These are phyloP conservation scores for Tylopilus sp. DNA, from an alignment of 768 basidiomycete genomes.

Conservation along the genomic window DNA sequence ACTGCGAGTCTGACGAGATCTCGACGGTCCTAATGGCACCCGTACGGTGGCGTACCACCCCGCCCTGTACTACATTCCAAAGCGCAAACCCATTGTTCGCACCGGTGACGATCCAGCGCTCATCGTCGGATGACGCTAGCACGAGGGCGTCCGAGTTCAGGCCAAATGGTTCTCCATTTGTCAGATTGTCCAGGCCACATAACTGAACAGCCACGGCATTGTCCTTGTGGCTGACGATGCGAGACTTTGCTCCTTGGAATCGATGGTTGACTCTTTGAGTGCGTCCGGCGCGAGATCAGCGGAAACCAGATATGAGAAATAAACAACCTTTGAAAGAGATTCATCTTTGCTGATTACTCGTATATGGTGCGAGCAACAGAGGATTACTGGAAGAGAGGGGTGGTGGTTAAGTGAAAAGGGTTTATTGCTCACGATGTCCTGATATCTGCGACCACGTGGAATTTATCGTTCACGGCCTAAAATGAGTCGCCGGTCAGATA, in stretches of 20 bases:
- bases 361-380: too few relatives aligned
- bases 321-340: too few relatives aligned
- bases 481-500: too few relatives aligned
- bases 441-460: too few relatives aligned
- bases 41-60: background rate
- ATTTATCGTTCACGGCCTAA: too few relatives aligned
- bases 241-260: background rate
- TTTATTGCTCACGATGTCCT: too few relatives aligned
- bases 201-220: slow-evolving; percentile 4
- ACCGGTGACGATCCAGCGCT: slow-evolving; percentile 6
- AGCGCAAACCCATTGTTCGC: slow-evolving; percentile 8
- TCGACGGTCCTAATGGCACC: slow-evolving; percentile 14
- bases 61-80: slow-evolving; percentile 1
- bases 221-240: slow-evolving; percentile 13
- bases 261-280: background rate
- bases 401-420: too few relatives aligned
- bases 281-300: background rate
- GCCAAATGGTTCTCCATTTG: slow-evolving; percentile 12
- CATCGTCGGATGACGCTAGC: slow-evolving; percentile 11
- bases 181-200: slow-evolving; percentile 1
- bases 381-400: too few relatives aligned
- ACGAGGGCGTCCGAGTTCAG: background rate
- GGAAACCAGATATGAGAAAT: too few relatives aligned
- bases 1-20: slow-evolving; percentile 17
- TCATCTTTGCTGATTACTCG: too few relatives aligned